Base-by-base conservation (phyloP, 345 rosid genomes). In the Excoecaria cochinchinensis region DNA sequence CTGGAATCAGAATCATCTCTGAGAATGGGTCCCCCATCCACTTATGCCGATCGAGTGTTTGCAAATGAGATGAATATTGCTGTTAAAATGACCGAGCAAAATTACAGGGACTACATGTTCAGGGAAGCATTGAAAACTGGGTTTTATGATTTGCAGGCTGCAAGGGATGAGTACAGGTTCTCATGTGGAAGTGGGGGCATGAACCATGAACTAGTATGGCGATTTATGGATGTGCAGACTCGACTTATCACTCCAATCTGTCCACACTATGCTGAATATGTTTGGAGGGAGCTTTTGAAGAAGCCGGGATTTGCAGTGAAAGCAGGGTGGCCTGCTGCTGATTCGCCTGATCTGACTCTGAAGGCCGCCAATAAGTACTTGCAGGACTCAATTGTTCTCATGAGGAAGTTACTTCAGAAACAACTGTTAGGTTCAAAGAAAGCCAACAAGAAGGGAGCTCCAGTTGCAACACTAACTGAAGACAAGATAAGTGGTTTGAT, bases 81-180 rank as follows among this genome's bases (percentile, higher is more conserved):
- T 56, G 86, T 95, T 75, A 83, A 84, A 70, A 79, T 79, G 85
- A 90, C 98, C n/a, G 93, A 88, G 82, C 84, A 90, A 74, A 81
- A 83, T 58, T 95, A 90, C 75, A 72, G 76, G 68, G 81, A 86
- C 70, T 95, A 70, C 86, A 84, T 95, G 98, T 92, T 95, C 78
- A 84, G 97, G 65, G 98, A 94, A 81, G 99, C 97, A 59, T 86
- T 95, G 31, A 95, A 95, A 82, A 85, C 82, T 71, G 99, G 99
- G 22, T 90, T 91, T 77, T 93, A 92, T 78, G 97, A 95, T 83
- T 91, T 95, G 59, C 98, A 95, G 84, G 89, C 97, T 71, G 98
- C 96, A 64, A 85, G 97, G 80, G 98, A 95, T 76, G 97, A 90
- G 84, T 95, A 95, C 80, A 89, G 94, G 69, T 86, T 90, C 77